A percentile compares a stretch with the other conserved stretches of the same genome.
These are phyloP conservation scores for Pythium apleroticum DNA, from an alignment of 352 stramenopile genomes.

Conservation along the genomic window DNA sequence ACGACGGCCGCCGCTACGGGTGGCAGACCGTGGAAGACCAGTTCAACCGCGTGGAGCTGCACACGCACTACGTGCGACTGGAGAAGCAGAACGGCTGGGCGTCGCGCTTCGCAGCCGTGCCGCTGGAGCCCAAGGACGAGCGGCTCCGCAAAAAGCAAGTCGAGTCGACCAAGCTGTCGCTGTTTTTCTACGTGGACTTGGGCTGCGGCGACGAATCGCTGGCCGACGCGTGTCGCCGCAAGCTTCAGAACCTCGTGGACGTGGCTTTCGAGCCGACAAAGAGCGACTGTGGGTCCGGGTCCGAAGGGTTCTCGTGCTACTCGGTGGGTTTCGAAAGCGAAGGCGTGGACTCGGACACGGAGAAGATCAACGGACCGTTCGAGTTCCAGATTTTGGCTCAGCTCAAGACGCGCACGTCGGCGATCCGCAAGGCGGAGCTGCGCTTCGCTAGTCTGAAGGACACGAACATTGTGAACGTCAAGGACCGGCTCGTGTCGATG, in stretches of 20 bases:
- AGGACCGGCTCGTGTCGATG: conserved; percentile 53
- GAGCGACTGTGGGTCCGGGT: conserved; percentile 16
- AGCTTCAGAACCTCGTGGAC: conserved; percentile 51
- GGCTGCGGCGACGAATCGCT: conserved; percentile 69
- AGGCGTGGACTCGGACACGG: conserved; percentile 14
- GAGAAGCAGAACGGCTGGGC: conserved; percentile 45
- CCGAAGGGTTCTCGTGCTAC: conserved; percentile 29
- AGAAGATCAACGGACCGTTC: conserved; percentile 28
- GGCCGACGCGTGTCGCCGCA: conserved; percentile 45
- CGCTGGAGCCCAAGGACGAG: conserved; percentile 48
- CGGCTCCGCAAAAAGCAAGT: conserved; percentile 37
- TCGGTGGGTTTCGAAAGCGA: conserved; percentile 46
- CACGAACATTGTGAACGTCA: conserved; percentile 71
- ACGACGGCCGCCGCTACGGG: conserved; percentile 66
- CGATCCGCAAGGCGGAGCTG: conserved; percentile 41
- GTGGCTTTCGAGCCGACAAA: conserved; percentile 38
- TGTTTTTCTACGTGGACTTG: conserved; percentile 83
- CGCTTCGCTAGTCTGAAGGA: conserved; percentile 58
- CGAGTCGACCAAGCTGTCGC: conserved; percentile 56
- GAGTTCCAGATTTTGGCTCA: conserved; percentile 52
- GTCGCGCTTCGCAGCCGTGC: conserved; percentile 37
- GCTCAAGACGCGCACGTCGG: conserved; percentile 35
- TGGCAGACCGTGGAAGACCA: conserved; percentile 69
- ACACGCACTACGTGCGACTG: conserved; percentile 60
- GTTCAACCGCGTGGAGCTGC: conserved; percentile 65